Conservation (phyloP, 2,329 filamentous ascomycete genomes). For the Cytospora piceicola region DNA sequence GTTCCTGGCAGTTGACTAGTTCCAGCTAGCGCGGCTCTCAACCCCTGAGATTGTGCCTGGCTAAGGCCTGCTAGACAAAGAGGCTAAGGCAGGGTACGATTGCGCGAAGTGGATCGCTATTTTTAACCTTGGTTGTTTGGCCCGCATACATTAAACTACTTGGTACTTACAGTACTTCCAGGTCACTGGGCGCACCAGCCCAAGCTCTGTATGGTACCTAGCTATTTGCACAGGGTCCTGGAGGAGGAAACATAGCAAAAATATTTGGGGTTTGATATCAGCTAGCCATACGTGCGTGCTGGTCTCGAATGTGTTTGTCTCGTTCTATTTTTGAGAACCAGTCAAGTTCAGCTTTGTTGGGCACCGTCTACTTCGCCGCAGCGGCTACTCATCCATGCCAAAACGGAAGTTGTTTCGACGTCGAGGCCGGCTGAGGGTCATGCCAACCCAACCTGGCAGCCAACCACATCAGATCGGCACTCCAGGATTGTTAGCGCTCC, state of each 20-base stretch:
- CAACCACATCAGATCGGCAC: background rate
- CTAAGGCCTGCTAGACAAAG: background rate
- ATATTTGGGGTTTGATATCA: background rate
- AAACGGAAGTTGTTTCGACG: background rate
- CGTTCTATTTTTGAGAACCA: background rate
- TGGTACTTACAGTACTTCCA: background rate
- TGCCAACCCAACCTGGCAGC: background rate
- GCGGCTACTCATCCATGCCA: background rate
- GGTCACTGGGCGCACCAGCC: background rate
- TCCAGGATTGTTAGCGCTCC: background rate
- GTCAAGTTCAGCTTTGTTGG: background rate
- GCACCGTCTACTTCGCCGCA: background rate
- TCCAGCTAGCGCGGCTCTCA: constrained; percentile 20
- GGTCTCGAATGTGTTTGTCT: background rate
- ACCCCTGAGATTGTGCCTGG: constrained; percentile 17
- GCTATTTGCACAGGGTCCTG: background rate
- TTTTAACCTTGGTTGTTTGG: constrained; percentile 15
- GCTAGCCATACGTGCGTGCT: background rate
- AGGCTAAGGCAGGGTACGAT: constrained; percentile 5
- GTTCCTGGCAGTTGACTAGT: constrained; percentile 19
- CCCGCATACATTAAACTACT: constrained; percentile 1
- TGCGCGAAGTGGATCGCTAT: constrained; percentile 19
- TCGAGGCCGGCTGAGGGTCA: background rate
- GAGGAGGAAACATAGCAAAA: background rate
- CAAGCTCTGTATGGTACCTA: background rate